These are phyloP conservation scores for Diaporthe caulivora DNA, from an alignment of 2,329 filamentous ascomycete species.

Conservation along the genomic window DNA sequence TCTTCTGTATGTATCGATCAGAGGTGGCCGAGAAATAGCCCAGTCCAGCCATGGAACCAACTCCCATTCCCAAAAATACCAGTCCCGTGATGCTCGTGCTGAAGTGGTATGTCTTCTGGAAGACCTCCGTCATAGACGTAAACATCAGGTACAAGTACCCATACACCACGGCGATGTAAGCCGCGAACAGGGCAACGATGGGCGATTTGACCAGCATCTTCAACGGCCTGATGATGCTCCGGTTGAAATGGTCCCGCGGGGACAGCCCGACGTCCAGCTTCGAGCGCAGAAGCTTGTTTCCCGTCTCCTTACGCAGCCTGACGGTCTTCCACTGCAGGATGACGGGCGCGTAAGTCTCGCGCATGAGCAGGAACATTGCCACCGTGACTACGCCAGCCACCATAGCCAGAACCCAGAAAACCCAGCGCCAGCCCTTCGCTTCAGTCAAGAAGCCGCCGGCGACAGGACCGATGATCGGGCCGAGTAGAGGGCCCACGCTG, in stretches of 20 bases:
- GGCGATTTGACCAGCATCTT: conserved; percentile 68
- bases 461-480: conserved; percentile 63
- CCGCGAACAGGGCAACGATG: conserved; percentile 62
- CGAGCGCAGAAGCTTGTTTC: conserved; percentile 48
- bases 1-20: conserved; percentile 47
- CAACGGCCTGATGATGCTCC: conserved; percentile 55
- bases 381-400: conserved; percentile 44
- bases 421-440: conserved; percentile 62
- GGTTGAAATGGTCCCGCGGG: conserved; percentile 54
- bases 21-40: conserved; percentile 51
- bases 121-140: conserved; percentile 67
- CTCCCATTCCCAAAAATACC: conserved; percentile 65
- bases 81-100: conserved; percentile 57
- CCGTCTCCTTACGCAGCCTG: conserved; percentile 53
- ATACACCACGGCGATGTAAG: conserved; percentile 68
- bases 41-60: conserved; percentile 58
- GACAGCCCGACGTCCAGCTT: conserved; percentile 43
- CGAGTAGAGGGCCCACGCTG: conserved; percentile 62
- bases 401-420: conserved; percentile 62
- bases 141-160: conserved; percentile 69
- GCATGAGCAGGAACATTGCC: conserved; percentile 29
- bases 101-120: conserved; percentile 64
- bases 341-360: conserved; percentile 53
- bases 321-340: conserved; percentile 55
- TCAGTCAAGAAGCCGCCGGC: conserved; percentile 52